phyloP scores from a whole-genome alignment of 148 eudicot species.

The Dysphania ambrosioides region DNA sequence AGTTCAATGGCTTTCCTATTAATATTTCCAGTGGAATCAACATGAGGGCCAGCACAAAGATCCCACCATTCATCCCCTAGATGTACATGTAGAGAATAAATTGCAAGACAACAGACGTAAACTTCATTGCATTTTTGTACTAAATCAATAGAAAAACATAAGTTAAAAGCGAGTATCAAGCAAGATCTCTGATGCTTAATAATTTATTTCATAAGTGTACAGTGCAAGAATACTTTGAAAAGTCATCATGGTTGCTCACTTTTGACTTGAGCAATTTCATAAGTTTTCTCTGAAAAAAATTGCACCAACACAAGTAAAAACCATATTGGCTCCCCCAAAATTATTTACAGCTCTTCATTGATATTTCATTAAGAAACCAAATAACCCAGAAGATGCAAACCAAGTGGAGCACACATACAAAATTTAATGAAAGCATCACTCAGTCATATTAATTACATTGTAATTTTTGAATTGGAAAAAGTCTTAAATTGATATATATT shows the following conservation, averaged over 20 bases:
- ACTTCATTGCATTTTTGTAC: background rate
- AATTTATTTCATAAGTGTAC: background rate
- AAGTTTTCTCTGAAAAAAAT: background rate
- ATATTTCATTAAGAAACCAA: background rate
- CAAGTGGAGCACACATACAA: background rate
- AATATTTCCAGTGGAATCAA: constrained; percentile 90
- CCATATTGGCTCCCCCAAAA: background rate
- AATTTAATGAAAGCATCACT: background rate
- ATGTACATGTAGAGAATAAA: constrained; percentile 13
- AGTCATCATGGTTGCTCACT: background rate
- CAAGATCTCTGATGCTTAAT: background rate
- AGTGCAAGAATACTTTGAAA: background rate
- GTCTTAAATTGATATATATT: too few relatives aligned
- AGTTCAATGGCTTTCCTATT: constrained; percentile 83
- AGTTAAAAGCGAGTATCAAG: background rate
- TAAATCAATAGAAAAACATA: background rate
- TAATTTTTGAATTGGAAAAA: too few relatives aligned
- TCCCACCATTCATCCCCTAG: constrained; percentile 99
- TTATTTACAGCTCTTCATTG: background rate
- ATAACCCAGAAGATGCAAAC: background rate
- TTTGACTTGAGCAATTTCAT: background rate
- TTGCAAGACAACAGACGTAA: background rate
- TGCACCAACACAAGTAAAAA: background rate
- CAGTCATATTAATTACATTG: too few relatives aligned
- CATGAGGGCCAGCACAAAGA: constrained; percentile 99